These are phyloP conservation scores for Tricholoma sp. DNA, from an alignment of 768 basidiomycete species.

Conservation along the genomic window DNA sequence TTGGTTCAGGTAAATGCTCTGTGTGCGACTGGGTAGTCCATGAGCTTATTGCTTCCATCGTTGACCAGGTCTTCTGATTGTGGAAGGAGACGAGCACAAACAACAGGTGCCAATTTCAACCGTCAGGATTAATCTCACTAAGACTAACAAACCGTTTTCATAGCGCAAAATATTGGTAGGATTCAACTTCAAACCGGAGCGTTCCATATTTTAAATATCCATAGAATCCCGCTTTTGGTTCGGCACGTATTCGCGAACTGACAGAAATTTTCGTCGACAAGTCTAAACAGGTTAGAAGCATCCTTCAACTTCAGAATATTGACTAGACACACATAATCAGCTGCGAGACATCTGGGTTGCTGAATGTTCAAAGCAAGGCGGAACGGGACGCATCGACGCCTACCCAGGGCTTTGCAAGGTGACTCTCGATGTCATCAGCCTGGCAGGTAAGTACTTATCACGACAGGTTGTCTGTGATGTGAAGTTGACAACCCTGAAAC, in stretches of 20 bases:
- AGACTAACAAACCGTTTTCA: neutral
- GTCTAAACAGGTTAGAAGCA: slow-evolving; percentile 34
- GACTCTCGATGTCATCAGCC: slow-evolving; percentile 74
- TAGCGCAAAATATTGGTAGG: slow-evolving; percentile 41
- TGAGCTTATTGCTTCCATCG: neutral
- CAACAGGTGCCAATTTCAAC: slow-evolving; percentile 29
- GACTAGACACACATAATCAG: slow-evolving; percentile 16
- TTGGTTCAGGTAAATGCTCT: slow-evolving; percentile 26
- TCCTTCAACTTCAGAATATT: neutral
- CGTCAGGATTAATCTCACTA: neutral
- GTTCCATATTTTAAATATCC: neutral
- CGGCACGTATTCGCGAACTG: slow-evolving; percentile 51
- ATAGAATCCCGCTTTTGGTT: slow-evolving; percentile 66
- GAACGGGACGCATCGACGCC: slow-evolving; percentile 43
- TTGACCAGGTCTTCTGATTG: slow-evolving; percentile 30
- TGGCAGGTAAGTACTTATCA: slow-evolving; percentile 52
- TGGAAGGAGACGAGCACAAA: slow-evolving; percentile 42
- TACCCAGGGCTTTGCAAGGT: slow-evolving; percentile 59
- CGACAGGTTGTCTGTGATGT: slow-evolving; percentile 15
- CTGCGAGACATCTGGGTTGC: slow-evolving; percentile 42
- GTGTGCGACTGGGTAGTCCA: neutral
- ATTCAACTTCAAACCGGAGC: neutral
- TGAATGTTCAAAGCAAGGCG: slow-evolving; percentile 23
- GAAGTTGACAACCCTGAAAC: slow-evolving; percentile 22
- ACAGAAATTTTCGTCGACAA: slow-evolving; percentile 55